These are phyloP conservation scores for Geotrichum macrosporum DNA, from an alignment of 1,139 yeast species.

Conservation along the genomic window DNA sequence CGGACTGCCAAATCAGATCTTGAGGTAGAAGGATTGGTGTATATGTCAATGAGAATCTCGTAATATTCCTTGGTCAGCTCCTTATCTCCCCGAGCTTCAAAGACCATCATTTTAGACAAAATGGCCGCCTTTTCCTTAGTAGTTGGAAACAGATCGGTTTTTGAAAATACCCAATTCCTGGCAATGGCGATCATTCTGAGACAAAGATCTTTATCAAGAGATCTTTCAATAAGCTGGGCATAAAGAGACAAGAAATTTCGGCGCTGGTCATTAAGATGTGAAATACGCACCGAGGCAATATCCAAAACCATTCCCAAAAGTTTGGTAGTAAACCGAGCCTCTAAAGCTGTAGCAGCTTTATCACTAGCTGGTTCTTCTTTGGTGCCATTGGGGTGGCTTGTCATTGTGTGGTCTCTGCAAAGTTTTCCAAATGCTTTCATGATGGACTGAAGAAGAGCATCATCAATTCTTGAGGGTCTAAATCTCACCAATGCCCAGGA, in stretches of 20 bases:
- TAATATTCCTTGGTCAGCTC: slow-evolving; percentile 77
- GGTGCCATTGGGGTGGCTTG: slow-evolving; percentile 25
- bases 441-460: slow-evolving; percentile 61
- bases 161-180: slow-evolving; percentile 83
- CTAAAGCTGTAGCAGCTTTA: slow-evolving; percentile 44
- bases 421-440: slow-evolving; percentile 85
- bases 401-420: slow-evolving; percentile 72
- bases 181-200: slow-evolving; percentile 75
- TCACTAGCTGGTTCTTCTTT: slow-evolving; percentile 27
- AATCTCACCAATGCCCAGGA: slow-evolving; percentile 78
- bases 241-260: slow-evolving; percentile 78
- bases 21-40: slow-evolving; percentile 72
- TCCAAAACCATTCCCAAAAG: slow-evolving; percentile 72
- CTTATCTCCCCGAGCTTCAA: slow-evolving; percentile 81
- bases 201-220: slow-evolving; percentile 70
- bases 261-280: slow-evolving; percentile 86
- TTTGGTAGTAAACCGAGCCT: slow-evolving; percentile 73
- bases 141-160: slow-evolving; percentile 83
- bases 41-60: slow-evolving; percentile 80
- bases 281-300: slow-evolving; percentile 73
- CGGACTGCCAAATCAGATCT: slow-evolving; percentile 90
- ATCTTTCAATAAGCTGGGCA: slow-evolving; percentile 87
- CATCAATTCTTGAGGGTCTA: slow-evolving; percentile 67
- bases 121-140: slow-evolving; percentile 95
- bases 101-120: slow-evolving; percentile 87